Conservation (phyloP, 2,329 filamentous ascomycete species). For the Penicillium sp. region DNA sequence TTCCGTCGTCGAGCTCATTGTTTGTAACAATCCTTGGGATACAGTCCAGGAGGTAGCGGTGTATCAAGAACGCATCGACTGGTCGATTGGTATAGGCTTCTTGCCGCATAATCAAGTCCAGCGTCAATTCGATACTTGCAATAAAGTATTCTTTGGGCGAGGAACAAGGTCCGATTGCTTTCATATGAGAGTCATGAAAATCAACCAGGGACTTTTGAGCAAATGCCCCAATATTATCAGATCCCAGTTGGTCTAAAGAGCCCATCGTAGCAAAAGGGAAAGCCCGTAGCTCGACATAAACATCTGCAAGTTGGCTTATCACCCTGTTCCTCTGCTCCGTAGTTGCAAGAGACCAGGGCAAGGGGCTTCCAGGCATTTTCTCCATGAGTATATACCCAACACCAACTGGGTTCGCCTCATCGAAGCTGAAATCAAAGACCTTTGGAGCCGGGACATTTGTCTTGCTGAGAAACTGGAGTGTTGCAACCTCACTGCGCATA, state of each 20-base stretch:
- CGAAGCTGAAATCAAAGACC: conserved; percentile 38
- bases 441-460: conserved; percentile 38
- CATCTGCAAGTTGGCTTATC: conserved; percentile 38
- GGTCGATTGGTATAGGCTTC: conserved; percentile 37
- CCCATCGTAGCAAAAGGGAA: conserved; percentile 38
- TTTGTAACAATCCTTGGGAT: conserved; percentile 15
- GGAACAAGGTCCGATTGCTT: conserved; percentile 33
- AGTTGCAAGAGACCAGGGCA: conserved; percentile 36
- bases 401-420: conserved; percentile 35
- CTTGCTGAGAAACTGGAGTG: conserved; percentile 38
- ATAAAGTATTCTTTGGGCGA: conserved; percentile 37
- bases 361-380: conserved; percentile 39
- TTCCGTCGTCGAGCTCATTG: conserved; percentile 20
- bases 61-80: conserved; percentile 40
- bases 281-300: conserved; percentile 39
- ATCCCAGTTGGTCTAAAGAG: conserved; percentile 30
- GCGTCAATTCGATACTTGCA: conserved; percentile 33
- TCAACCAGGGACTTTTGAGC: conserved; percentile 39
- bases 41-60: conserved; percentile 42
- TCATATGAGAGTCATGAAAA: conserved; percentile 23
- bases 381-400: conserved; percentile 44
- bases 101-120: conserved; percentile 35
- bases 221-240: conserved; percentile 34
- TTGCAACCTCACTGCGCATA: conserved; percentile 42
- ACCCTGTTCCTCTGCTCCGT: conserved; percentile 35